A percentile compares a stretch with the other conserved stretches of the same genome.
phyloP scores from a whole-genome alignment of 208 protist genomes.

The Phytomonas serpens region DNA sequence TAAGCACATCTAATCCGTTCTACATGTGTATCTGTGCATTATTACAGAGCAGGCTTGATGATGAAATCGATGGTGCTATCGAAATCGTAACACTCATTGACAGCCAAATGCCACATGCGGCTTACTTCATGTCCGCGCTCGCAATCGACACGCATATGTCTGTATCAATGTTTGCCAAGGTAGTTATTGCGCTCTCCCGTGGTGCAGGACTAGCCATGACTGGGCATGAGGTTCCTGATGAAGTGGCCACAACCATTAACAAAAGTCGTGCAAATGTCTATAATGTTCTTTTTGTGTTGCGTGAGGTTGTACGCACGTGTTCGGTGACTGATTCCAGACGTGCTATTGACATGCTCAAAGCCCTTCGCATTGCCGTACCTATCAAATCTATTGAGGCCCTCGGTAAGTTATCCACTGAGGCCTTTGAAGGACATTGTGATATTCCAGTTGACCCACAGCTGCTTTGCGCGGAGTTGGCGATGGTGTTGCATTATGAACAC shows the following conservation, averaged over 20 bases:
- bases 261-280: conserved; percentile 71
- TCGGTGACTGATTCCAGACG: conserved; percentile 64
- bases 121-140: conserved; percentile 78
- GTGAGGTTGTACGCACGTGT: conserved; percentile 83
- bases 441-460: conserved; percentile 73
- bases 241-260: conserved; percentile 63
- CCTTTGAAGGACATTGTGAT: conserved; percentile 61
- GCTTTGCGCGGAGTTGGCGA: conserved; percentile 85
- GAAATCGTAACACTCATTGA: conserved; percentile 75
- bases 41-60: conserved; percentile 66
- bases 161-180: conserved; percentile 83
- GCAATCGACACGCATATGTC: conserved; percentile 83
- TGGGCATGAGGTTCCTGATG: conserved; percentile 50
- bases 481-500: conserved; percentile 84
- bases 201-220: conserved; percentile 84
- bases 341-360: conserved; percentile 77
- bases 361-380: conserved; percentile 67
- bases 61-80: conserved; percentile 70
- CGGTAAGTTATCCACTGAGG: conserved; percentile 67
- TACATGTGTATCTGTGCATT: conserved; percentile 86
- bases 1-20: conserved; percentile 66
- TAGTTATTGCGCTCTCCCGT: conserved; percentile 72
- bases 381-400: conserved; percentile 76
- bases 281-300: conserved; percentile 81
- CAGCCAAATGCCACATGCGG: conserved; percentile 86